Evolutionary conservation across 2,329 filamentous ascomycete species (phyloP), one percentile per base, ranked within the genome.

Genomic region (Xylaria arbuscula): DNA sequence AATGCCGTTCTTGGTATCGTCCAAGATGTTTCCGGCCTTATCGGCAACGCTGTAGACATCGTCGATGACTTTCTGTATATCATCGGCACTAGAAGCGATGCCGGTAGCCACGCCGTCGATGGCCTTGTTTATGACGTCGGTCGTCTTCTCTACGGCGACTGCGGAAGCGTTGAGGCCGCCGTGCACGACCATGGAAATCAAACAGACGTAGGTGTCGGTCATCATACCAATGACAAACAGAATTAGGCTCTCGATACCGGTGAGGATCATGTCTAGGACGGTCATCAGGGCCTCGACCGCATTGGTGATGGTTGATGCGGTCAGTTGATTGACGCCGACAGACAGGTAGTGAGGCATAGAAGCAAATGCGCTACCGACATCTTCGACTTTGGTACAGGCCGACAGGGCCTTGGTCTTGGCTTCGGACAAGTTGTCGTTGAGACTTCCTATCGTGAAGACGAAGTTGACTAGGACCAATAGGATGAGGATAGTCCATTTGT

Each of bases 311-410:
- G 93, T 91, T 56, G 86, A 86, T 38, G 93, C 93, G 8, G 93
- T 92, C 73, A 98, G 83, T 67, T 93, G 88, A 81, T 99, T 99
- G 78, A 98, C 90, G 63, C 96, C 96, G 60, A 87, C 84, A 1
- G 94, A 92, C 78, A 98, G 90, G 82, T 97, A 98, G 81, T 98
- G 92, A 66, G 96, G 96, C 94, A 98, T 97, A 45, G 96, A 98
- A 47, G 95, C 96, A 93, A 99, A 95, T 69, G 93, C 88, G 78
- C 94, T 98, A 71, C 95, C 96, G 74, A 97, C 89, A 73, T 93
- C 93, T 83, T 99, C 95, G 56, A 98, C 95, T 79, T 92, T 92
- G 66, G 90, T 93, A 80, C 96, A 99, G 72, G 95, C 94, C 61
- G 93, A 91, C 62, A 97, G 87, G 28, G 96, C 95, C 84, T 97